Percentiles rank a stretch among this genome's conserved stretches.
Evolutionary conservation across 305 asterid genomes (phyloP).

Genomic region (Rubia peregrina): DNA sequence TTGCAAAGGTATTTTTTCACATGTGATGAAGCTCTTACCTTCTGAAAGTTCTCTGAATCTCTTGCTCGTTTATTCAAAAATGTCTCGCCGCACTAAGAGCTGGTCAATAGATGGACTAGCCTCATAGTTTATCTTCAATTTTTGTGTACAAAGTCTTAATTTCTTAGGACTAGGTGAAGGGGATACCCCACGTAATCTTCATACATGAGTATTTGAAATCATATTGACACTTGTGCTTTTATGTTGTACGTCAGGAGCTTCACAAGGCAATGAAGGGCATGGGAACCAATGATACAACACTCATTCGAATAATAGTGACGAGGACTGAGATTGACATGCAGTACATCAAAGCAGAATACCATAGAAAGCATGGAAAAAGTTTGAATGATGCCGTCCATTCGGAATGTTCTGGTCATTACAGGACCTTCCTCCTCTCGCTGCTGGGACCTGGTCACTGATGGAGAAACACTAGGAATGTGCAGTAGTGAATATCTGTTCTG

Average conservation of each 20-base stretch:
- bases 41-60: neutral
- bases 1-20: conserved; percentile 63
- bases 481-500: neutral
- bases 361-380: conserved; percentile 56
- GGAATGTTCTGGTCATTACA: conserved; percentile 67
- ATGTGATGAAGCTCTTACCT: neutral
- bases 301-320: conserved; percentile 63
- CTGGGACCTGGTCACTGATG: conserved; percentile 49
- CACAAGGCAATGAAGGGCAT: conserved; percentile 85
- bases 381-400: conserved; percentile 60
- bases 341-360: conserved; percentile 74
- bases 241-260: conserved; percentile 35
- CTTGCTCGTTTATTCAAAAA: neutral
- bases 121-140: neutral
- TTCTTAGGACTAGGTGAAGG: neutral
- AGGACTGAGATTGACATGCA: conserved; percentile 91
- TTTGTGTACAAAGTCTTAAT: neutral
- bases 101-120: neutral
- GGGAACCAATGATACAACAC: conserved; percentile 73
- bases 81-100: neutral
- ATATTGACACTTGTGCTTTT: no score
- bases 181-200: neutral
- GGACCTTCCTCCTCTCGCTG: conserved; percentile 69
- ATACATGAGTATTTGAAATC: neutral
- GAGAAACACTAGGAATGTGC: conserved; percentile 12